Percentiles rank a stretch among this genome's conserved stretches.
These are phyloP conservation scores for Quercus bicolor DNA, from an alignment of 306 rosid genomes.

Conservation along the genomic window DNA sequence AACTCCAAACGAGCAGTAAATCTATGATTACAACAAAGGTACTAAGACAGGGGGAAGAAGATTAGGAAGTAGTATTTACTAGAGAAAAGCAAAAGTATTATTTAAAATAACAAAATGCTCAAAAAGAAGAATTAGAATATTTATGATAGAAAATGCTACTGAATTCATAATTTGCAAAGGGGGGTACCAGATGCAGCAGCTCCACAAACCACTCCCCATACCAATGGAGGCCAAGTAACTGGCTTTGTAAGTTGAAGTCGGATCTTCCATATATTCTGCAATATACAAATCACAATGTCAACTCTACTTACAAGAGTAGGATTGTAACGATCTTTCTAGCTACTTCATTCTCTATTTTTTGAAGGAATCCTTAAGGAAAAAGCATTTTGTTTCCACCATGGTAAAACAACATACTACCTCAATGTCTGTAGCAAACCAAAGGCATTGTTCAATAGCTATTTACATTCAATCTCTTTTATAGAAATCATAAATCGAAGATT, in stretches of 20 bases:
- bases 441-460: too few species aligned
- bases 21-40: neutral
- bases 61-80: neutral
- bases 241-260: constrained; percentile 99
- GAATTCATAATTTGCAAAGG: constrained; percentile 6
- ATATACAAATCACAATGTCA: constrained; percentile 21
- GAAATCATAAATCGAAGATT: too few species aligned
- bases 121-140: neutral
- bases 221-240: constrained; percentile 98
- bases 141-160: neutral
- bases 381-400: too few species aligned
- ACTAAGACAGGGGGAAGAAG: neutral
- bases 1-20: too few species aligned
- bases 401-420: too few species aligned
- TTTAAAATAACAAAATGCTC: neutral
- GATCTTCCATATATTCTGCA: constrained; percentile 95
- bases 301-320: neutral
- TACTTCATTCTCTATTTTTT: too few species aligned
- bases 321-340: too few species aligned
- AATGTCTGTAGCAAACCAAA: too few species aligned
- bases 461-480: too few species aligned
- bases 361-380: too few species aligned
- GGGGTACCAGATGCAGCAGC: constrained; percentile 96
- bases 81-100: neutral
- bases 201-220: constrained; percentile 98